These are phyloP conservation scores for Russula sp. DNA, from an alignment of 768 basidiomycete genomes.

Conservation along the genomic window DNA sequence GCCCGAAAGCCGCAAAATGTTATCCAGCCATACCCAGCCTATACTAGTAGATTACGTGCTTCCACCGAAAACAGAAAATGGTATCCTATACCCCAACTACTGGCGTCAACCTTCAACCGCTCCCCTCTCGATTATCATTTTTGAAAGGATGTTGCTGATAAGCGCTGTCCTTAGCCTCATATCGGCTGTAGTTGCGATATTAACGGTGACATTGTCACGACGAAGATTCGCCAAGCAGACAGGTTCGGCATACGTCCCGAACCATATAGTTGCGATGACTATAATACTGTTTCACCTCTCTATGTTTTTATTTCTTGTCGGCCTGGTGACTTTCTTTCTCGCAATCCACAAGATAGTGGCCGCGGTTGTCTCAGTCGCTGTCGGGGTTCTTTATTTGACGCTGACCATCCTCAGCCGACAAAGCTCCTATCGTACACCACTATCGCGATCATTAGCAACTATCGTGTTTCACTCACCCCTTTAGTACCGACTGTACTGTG, in stretches of 20 bases:
- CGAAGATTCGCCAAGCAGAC: too few relatives aligned
- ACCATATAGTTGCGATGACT: conserved; percentile 5
- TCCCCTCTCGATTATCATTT: neutral
- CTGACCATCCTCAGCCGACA: neutral
- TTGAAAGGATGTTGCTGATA: conserved; percentile 23
- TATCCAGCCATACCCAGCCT: too few relatives aligned
- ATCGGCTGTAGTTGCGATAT: conserved; percentile 22
- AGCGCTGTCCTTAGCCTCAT: conserved; percentile 22
- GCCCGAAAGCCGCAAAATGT: conserved; percentile 22
- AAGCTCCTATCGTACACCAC: neutral
- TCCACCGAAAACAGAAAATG: too few relatives aligned
- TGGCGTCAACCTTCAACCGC: neutral
- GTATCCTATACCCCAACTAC: too few relatives aligned
- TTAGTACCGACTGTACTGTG: too few relatives aligned
- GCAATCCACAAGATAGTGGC: neutral
- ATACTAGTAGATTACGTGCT: too few relatives aligned
- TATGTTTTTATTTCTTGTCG: neutral
- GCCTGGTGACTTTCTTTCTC: neutral
- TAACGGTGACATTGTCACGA: conserved; percentile 19
- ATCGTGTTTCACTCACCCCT: neutral
- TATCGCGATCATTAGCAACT: neutral
- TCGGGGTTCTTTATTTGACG: neutral
- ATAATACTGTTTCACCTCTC: conserved; percentile 34
- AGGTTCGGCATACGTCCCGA: too few relatives aligned
- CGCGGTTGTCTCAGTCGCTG: neutral